Conservation (phyloP, 768 basidiomycete species). For the Cubamyces sp. region DNA sequence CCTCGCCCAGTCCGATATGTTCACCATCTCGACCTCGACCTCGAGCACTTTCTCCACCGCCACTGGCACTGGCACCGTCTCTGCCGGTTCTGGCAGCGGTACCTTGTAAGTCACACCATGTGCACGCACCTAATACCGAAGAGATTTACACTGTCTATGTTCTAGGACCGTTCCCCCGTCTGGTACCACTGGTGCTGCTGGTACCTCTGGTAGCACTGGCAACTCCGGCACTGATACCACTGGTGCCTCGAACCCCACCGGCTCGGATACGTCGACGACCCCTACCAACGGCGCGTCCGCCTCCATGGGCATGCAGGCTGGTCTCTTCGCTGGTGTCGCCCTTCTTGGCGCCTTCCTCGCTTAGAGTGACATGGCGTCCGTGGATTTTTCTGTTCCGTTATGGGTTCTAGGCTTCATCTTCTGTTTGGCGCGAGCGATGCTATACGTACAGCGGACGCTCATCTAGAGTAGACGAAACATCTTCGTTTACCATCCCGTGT, state of each 20-base stretch:
- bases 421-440: not conserved
- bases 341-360: conserved; percentile 42
- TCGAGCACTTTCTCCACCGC: conserved; percentile 27
- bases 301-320: conserved; percentile 35
- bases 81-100: conserved; percentile 27
- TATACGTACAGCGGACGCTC: conserved; percentile 9
- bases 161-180: conserved; percentile 4
- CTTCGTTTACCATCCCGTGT: not conserved
- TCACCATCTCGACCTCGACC: conserved; percentile 47
- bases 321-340: conserved; percentile 41
- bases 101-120: conserved; percentile 12
- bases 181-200: not conserved
- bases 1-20: conserved; percentile 72
- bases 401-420: not conserved
- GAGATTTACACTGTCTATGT: not conserved
- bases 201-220: conserved; percentile 14
- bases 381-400: not conserved
- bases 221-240: conserved; percentile 17
- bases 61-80: conserved; percentile 28
- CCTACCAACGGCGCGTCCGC: conserved; percentile 37
- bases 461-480: not conserved
- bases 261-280: conserved; percentile 28
- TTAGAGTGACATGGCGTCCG: conserved; percentile 21
- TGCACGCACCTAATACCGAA: not conserved
- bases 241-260: conserved; percentile 27